Evolutionary conservation across 225 moss, liverwort and hornwort genomes (phyloP).

Genomic region (Antitrichia curtipendula): DNA sequence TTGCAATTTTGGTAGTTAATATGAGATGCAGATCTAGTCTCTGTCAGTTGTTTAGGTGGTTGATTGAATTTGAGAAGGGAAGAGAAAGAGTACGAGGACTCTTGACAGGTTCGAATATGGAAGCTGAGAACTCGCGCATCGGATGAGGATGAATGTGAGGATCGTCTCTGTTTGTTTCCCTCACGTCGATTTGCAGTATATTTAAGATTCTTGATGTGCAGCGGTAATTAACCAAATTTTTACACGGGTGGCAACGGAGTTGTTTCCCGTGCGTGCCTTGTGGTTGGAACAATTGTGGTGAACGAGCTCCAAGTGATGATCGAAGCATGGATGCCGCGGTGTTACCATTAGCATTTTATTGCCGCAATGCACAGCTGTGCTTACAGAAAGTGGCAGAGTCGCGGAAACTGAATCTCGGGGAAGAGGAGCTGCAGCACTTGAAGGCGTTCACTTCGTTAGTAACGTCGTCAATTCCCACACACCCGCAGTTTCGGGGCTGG

Average conservation of each 20-base stretch:
- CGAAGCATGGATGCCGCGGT: background rate
- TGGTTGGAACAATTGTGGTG: background rate
- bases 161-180: background rate
- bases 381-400: background rate
- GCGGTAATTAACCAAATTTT: background rate
- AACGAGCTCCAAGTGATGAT: background rate
- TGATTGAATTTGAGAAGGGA: background rate
- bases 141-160: conserved; percentile 5
- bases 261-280: background rate
- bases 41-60: background rate
- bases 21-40: background rate
- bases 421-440: background rate
- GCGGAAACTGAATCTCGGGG: background rate
- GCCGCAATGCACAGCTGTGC: background rate
- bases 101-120: background rate
- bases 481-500: background rate
- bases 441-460: background rate
- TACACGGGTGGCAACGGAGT: background rate
- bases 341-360: background rate
- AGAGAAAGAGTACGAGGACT: background rate
- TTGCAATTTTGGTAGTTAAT: background rate
- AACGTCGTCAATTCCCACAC: background rate
- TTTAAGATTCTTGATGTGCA: background rate
- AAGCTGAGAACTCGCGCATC: conserved; percentile 2
- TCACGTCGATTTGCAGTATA: background rate